phyloP scores from a whole-genome alignment of 1,284 basidiomycete species.

The Bjerkandera adusta region DNA sequence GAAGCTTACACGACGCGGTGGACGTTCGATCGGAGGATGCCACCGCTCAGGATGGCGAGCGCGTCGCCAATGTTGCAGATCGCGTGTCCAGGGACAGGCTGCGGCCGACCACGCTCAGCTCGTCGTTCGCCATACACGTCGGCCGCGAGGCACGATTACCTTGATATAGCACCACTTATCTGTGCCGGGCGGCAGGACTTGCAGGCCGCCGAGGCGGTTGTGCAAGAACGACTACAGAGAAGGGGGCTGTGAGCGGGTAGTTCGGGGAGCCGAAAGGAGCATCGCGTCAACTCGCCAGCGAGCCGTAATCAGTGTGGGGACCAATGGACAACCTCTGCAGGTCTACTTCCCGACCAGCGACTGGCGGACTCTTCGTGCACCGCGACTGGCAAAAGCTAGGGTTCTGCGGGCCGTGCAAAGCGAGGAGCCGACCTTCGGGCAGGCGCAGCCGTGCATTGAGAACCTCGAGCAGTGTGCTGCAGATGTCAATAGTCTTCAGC shows the following conservation, averaged over 20 bases:
- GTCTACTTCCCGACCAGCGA: slow-evolving; percentile 21
- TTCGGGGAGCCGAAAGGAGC: slow-evolving; percentile 47
- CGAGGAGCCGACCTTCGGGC: slow-evolving; percentile 27
- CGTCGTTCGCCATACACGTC: too few species aligned
- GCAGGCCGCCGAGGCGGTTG: slow-evolving; percentile 70
- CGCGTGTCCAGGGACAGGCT: slow-evolving; percentile 31
- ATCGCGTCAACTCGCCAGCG: slow-evolving; percentile 26
- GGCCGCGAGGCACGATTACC: slow-evolving; percentile 30
- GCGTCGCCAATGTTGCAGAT: slow-evolving; percentile 38
- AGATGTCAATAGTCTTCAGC: slow-evolving; percentile 32
- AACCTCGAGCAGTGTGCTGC: slow-evolving; percentile 30
- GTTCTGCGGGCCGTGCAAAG: slow-evolving; percentile 29
- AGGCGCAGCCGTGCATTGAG: slow-evolving; percentile 34
- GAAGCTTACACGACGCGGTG: slow-evolving; percentile 33
- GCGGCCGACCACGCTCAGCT: neutral
- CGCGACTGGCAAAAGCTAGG: slow-evolving; percentile 39
- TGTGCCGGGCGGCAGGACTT: slow-evolving; percentile 61
- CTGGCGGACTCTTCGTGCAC: slow-evolving; percentile 34
- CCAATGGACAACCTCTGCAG: slow-evolving; percentile 31
- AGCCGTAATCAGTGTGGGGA: slow-evolving; percentile 39
- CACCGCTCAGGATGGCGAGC: slow-evolving; percentile 33
- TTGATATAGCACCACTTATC: slow-evolving; percentile 67
- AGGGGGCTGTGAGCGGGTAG: slow-evolving; percentile 27
- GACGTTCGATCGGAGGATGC: slow-evolving; percentile 36
- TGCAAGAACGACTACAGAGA: slow-evolving; percentile 55